These are phyloP conservation scores for Geum urbanum DNA, from an alignment of 306 rosid genomes.

Conservation along the genomic window DNA sequence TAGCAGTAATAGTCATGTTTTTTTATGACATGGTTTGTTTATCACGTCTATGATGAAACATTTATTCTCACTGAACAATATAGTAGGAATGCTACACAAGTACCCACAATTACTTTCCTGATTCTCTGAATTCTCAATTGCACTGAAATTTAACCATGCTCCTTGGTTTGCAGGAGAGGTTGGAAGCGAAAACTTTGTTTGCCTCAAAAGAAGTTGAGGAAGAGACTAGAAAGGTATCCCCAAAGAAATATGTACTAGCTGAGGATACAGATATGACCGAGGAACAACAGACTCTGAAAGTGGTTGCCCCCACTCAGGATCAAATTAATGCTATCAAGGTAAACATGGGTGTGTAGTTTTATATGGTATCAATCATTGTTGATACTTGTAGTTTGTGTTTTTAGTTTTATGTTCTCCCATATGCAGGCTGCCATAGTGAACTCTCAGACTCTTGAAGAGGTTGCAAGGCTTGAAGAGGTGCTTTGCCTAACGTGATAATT, in stretches of 20 bases:
- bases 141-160: constrained; percentile 16
- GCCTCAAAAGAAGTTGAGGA: constrained; percentile 63
- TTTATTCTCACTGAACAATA: not conserved
- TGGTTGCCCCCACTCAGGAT: constrained; percentile 77
- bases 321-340: constrained; percentile 96
- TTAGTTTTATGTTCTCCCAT: not conserved
- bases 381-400: not conserved
- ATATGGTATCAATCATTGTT: not conserved
- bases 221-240: constrained; percentile 59
- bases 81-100: not conserved
- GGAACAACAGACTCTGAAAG: constrained; percentile 57
- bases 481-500: constrained; percentile 7
- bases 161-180: constrained; percentile 57
- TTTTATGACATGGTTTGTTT: not conserved
- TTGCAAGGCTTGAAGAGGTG: constrained; percentile 98
- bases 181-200: constrained; percentile 75
- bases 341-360: not conserved
- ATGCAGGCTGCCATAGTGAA: constrained; percentile 97
- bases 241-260: constrained; percentile 30
- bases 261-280: constrained; percentile 54
- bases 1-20: not conserved
- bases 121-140: not conserved
- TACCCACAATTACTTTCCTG: not conserved
- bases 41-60: not conserved
- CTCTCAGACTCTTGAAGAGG: constrained; percentile 97